These are phyloP conservation scores for Tricholoma hemisulphureum DNA, from an alignment of 768 basidiomycete genomes.

Conservation along the genomic window DNA sequence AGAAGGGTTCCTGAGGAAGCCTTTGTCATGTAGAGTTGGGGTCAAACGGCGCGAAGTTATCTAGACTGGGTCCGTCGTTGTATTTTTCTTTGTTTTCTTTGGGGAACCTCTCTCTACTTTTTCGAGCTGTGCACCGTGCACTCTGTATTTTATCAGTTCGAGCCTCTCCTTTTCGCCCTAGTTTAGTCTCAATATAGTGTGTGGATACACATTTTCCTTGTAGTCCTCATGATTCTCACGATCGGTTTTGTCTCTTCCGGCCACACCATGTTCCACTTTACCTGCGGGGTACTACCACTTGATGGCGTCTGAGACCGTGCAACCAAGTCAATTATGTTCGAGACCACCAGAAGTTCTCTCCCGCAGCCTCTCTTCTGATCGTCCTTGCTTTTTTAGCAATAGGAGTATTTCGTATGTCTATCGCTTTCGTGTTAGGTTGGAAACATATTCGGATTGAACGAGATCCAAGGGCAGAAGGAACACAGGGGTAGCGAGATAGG, in stretches of 20 bases:
- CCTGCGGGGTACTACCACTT: not conserved
- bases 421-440: conserved; percentile 51
- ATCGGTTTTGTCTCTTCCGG: not conserved
- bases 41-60: conserved; percentile 57
- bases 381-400: conserved; percentile 62
- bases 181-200: not conserved
- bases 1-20: conserved; percentile 90
- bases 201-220: not conserved
- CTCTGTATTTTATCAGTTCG: no score
- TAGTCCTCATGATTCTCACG: not conserved
- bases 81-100: not conserved
- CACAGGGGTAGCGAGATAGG: not conserved
- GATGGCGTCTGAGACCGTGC: not conserved
- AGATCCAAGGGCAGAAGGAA: not conserved
- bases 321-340: no score
- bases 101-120: no score
- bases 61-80: not conserved
- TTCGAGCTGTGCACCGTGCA: no score
- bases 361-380: conserved; percentile 47
- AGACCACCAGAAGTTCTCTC: conserved; percentile 26
- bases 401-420: conserved; percentile 49
- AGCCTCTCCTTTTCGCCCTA: no score
- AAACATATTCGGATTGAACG: conserved; percentile 30
- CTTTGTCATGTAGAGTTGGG: conserved; percentile 68
- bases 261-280: not conserved